Evolutionary conservation across 139 green algal genomes (phyloP).

Genomic region (Yamagishiella unicocca): DNA sequence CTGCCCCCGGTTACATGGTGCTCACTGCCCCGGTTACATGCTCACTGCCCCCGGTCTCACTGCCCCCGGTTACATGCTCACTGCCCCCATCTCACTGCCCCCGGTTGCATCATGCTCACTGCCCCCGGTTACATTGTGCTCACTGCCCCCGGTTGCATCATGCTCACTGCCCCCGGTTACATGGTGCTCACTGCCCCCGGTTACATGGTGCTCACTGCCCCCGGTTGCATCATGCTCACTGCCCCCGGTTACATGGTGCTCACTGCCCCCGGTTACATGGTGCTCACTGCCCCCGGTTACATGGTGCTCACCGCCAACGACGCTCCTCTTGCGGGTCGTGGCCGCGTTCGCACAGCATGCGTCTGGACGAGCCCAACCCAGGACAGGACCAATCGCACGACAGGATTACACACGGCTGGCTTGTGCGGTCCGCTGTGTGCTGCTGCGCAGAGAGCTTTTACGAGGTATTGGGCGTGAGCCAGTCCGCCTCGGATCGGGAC

Average conservation of each 20-base stretch:
- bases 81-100: background rate
- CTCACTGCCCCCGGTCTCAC: background rate
- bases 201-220: no score
- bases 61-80: background rate
- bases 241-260: background rate
- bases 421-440: background rate
- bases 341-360: background rate
- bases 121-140: no score
- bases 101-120: no score
- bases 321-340: background rate
- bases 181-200: background rate
- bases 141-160: no score
- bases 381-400: background rate
- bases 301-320: background rate
- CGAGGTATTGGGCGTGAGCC: slow-evolving; percentile 75
- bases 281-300: background rate
- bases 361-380: no score
- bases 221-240: no score
- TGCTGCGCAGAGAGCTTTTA: slow-evolving; percentile 68
- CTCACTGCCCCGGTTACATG: no score
- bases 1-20: background rate
- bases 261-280: background rate
- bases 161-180: background rate
- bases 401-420: background rate
- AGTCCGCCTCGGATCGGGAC: slow-evolving; percentile 64